These are phyloP conservation scores for Phytophthora europaea DNA, from an alignment of 352 stramenopile species.

Conservation along the genomic window DNA sequence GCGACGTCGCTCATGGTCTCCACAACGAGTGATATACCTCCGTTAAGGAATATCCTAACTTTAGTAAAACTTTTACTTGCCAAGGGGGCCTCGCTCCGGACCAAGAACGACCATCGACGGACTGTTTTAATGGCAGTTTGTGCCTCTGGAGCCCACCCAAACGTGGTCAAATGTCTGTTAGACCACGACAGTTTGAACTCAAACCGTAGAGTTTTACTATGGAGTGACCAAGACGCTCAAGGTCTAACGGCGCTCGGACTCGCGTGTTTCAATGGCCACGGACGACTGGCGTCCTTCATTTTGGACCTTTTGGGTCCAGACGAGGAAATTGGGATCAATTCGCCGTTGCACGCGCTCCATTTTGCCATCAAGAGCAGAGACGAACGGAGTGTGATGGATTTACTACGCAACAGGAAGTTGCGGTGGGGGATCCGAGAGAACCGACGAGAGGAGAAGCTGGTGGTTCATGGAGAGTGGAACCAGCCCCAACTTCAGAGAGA, in stretches of 20 bases:
- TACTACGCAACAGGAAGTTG: slow-evolving; percentile 33
- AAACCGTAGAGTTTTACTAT: slow-evolving; percentile 19
- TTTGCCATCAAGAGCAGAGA: slow-evolving; percentile 25
- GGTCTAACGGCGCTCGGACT: slow-evolving; percentile 30
- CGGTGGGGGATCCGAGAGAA: slow-evolving; percentile 9
- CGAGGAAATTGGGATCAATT: slow-evolving; percentile 7
- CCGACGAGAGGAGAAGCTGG: slow-evolving; percentile 15
- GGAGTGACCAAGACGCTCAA: slow-evolving; percentile 37
- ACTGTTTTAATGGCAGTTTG: slow-evolving; percentile 39
- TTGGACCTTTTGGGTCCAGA: slow-evolving; percentile 17
- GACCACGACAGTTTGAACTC: slow-evolving; percentile 17
- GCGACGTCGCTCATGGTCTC: slow-evolving; percentile 39
- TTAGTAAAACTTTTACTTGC: slow-evolving; percentile 36
- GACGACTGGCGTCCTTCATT: slow-evolving; percentile 32
- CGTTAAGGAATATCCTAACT: slow-evolving; percentile 10
- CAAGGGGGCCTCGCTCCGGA: slow-evolving; percentile 38
- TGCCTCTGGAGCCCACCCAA: slow-evolving; percentile 19
- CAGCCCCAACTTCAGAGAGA: slow-evolving; percentile 11
- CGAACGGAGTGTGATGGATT: slow-evolving; percentile 25
- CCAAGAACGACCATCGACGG: slow-evolving; percentile 32
- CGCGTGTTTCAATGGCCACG: slow-evolving; percentile 30
- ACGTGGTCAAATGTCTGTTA: slow-evolving; percentile 37
- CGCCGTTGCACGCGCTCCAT: slow-evolving; percentile 19
- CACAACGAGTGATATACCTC: background rate
- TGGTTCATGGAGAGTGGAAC: slow-evolving; percentile 26